Percentiles rank a stretch among this genome's conserved stretches.
Conservation (phyloP, 495 filamentous ascomycete genomes). For the Sporormia fimetaria region DNA sequence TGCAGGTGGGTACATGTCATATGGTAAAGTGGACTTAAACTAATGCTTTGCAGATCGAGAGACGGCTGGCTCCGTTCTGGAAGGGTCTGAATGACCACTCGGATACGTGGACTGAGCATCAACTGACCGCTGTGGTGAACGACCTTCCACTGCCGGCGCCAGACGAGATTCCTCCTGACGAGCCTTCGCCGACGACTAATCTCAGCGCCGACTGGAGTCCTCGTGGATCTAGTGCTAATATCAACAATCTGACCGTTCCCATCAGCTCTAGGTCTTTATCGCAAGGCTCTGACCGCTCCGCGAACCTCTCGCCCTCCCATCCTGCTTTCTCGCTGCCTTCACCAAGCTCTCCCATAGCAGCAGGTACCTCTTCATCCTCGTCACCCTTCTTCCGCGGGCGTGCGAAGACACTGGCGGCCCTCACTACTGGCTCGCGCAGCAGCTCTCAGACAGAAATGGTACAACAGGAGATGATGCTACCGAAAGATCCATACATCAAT, state of each 20-base stretch:
- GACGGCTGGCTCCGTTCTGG: conserved; percentile 89
- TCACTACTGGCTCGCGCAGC: conserved; percentile 58
- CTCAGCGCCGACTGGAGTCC: conserved; percentile 32
- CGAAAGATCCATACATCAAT: conserved; percentile 78
- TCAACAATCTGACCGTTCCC: conserved; percentile 62
- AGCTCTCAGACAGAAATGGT: conserved; percentile 55
- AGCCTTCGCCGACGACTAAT: conserved; percentile 34
- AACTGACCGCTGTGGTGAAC: conserved; percentile 82
- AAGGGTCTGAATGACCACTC: conserved; percentile 81
- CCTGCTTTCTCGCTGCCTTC: conserved; percentile 40
- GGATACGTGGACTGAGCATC: conserved; percentile 83
- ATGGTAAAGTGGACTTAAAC: conserved; percentile 5
- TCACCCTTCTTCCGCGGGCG: conserved; percentile 56
- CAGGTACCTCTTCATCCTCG: conserved; percentile 43
- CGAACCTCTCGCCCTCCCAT: conserved; percentile 39
- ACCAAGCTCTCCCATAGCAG: conserved; percentile 35
- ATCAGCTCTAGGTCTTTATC: conserved; percentile 66
- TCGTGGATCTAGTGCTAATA: conserved; percentile 37
- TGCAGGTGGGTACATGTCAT: conserved; percentile 58
- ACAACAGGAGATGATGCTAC: conserved; percentile 67
- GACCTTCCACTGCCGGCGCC: conserved; percentile 74
- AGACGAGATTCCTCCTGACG: conserved; percentile 65
- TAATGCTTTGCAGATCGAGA: conserved; percentile 61
- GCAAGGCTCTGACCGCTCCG: conserved; percentile 54
- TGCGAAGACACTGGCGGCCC: conserved; percentile 74